phyloP scores from a whole-genome alignment of 2,329 filamentous ascomycete genomes.

The Cladosporium sp. region DNA sequence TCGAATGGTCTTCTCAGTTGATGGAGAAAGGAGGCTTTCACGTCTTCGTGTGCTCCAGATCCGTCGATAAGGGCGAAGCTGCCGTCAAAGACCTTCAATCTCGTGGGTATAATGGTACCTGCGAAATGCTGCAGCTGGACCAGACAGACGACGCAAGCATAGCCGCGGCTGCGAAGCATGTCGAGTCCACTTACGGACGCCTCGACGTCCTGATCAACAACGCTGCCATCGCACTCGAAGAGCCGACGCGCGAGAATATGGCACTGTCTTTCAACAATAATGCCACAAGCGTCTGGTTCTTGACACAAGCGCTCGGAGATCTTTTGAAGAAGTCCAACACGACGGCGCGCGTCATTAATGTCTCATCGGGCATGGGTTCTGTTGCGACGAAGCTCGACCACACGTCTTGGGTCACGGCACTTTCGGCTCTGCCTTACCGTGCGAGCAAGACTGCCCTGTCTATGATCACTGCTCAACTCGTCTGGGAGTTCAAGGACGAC shows the following conservation, averaged over 20 bases:
- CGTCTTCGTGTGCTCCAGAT: conserved; percentile 49
- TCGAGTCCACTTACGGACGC: conserved; percentile 31
- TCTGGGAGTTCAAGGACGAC: conserved; percentile 30
- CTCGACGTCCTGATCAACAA: conserved; percentile 43
- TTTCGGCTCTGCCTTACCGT: conserved; percentile 28
- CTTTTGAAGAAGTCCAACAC: conserved; percentile 37
- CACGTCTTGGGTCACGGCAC: conserved; percentile 24
- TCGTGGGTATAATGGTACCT: conserved; percentile 25
- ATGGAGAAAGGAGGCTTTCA: conserved; percentile 41
- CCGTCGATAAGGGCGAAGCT: conserved; percentile 42
- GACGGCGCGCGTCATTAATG: conserved; percentile 31
- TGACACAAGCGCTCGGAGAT: conserved; percentile 38
- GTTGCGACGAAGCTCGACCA: conserved; percentile 27
- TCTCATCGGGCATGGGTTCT: conserved; percentile 31
- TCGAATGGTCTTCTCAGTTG: conserved; percentile 49
- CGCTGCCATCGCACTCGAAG: conserved; percentile 28
- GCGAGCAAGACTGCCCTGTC: conserved; percentile 38
- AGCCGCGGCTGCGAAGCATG: conserved; percentile 34
- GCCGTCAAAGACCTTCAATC: conserved; percentile 37
- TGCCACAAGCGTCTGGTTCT: conserved; percentile 40
- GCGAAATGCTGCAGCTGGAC: conserved; percentile 45
- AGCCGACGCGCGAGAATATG: conserved; percentile 26
- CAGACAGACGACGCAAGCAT: conserved; percentile 48
- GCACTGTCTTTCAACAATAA: conserved; percentile 36
- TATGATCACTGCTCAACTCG: conserved; percentile 43